A percentile compares a stretch with the other conserved stretches of the same genome.
Evolutionary conservation across 163 green algal genomes (phyloP).

Genomic region (Chloroidium sp.): DNA sequence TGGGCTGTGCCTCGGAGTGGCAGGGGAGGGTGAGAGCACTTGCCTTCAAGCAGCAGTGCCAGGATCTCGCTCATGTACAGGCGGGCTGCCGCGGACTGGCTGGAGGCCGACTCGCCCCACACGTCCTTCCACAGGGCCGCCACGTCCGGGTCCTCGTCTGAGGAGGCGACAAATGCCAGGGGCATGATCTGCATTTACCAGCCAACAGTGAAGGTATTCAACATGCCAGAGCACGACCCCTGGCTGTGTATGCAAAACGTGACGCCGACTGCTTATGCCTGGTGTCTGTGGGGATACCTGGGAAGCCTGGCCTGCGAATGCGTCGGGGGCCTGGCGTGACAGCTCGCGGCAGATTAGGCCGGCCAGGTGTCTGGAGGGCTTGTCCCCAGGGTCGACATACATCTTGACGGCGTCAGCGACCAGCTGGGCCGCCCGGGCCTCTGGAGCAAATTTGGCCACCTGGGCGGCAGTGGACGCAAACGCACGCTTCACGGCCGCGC

Average conservation of each 20-base stretch:
- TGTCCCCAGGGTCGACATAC: conserved; percentile 31
- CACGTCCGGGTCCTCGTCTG: conserved; percentile 47
- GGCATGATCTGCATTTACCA: conserved; percentile 31
- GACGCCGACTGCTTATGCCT: no score
- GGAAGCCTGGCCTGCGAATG: conserved; percentile 31
- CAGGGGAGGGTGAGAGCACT: not conserved
- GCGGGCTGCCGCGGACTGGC: conserved; percentile 44
- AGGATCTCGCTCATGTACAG: conserved; percentile 31
- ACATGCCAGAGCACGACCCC: no score
- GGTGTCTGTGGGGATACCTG: not conserved
- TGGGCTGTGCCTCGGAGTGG: no score
- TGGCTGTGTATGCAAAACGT: no score
- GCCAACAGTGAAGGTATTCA: no score
- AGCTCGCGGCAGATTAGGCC: conserved; percentile 73
- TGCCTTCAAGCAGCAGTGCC: conserved; percentile 14
- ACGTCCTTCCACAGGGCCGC: conserved; percentile 56
- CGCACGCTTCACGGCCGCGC: conserved; percentile 39
- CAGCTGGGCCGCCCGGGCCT: conserved; percentile 43
- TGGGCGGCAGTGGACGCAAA: conserved; percentile 55
- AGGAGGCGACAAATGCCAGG: conserved; percentile 39
- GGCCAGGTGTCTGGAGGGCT: conserved; percentile 24
- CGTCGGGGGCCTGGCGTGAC: conserved; percentile 45
- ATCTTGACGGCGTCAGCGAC: conserved; percentile 43
- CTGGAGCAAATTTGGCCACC: conserved; percentile 37
- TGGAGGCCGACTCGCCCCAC: conserved; percentile 63